Evolutionary conservation across 2,329 filamentous ascomycete species (phyloP), one percentile per base, ranked within the genome.

Genomic region (Ceratocystis huliohia): DNA sequence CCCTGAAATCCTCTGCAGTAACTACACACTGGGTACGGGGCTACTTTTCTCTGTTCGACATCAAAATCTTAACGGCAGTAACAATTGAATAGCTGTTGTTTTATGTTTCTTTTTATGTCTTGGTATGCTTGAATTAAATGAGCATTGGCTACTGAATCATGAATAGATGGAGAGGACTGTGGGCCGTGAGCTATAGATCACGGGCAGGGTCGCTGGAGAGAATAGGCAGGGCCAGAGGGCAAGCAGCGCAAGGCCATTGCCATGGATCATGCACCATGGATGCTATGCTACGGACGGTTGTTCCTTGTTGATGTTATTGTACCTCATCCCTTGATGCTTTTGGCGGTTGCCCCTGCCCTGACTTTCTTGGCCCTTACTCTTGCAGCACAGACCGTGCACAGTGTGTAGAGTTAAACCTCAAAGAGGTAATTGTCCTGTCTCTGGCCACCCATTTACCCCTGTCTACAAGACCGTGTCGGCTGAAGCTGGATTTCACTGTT

Each of bases 401-500:
- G 62, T 64, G 62, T 53, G 44, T n/a, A 50, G 56, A 59, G 56
- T 59, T 59, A 33, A 59, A 37, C 56, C 62, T 37, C 62, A 64
- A 64, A 64, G 22, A 46, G 62, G 45, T n/a, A 64, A 64, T 50
- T 44, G 46, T 48, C 61, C 61, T 63, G 61, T 46, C 61, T 63
- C 61, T 63, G 41, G 61, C 61, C 28, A 22, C 28, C 28, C 15
- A 59, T 13, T 41, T 50, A 59, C 41, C 65, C 62, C 61, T 64
- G 57, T 66, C 53, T 48, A 22, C 30, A 53, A 20, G 65, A 28
- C 66, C 63, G 63, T 67, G 64, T 67, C 41, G 63, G 45, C 59
- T 67, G 62, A 57, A 65, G 66, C 56, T 67, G 57, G n/a, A 64
- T 67, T 41, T 65, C 48, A 44, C 50, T 57, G 48, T 28, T 37